Conservation (phyloP, 148 eudicot genomes). For the Polygonum aviculare region DNA sequence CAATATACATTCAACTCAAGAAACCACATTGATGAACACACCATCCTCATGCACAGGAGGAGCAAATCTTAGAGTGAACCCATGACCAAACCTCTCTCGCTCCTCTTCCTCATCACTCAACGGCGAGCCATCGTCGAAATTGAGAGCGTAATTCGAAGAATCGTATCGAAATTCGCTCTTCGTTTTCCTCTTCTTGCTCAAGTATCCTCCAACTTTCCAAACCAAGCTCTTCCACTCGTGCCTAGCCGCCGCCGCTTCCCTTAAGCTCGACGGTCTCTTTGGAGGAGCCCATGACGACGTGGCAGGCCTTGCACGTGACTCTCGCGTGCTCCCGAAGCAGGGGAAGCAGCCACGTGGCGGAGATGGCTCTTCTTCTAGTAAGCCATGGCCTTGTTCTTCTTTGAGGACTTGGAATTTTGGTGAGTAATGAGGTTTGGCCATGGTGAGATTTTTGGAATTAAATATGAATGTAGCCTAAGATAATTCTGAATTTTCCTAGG, state of each 20-base stretch:
- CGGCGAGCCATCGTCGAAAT: not conserved
- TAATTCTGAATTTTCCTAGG: not conserved
- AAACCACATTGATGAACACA: not conserved
- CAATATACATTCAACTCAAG: not conserved
- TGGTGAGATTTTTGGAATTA: not conserved
- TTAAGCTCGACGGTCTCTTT: not conserved
- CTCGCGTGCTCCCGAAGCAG: not conserved
- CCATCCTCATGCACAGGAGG: not conserved
- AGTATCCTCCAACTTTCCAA: not conserved
- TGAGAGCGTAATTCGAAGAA: not conserved
- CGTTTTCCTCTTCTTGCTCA: not conserved
- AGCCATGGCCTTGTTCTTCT: not conserved
- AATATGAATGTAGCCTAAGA: too few species aligned
- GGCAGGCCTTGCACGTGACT: not conserved
- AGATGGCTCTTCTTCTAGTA: not conserved
- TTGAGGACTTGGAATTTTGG: not conserved
- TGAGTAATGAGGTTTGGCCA: not conserved
- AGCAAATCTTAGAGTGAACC: not conserved
- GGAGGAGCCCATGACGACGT: not conserved
- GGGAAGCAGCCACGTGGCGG: not conserved
- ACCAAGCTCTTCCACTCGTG: not conserved
- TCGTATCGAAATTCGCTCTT: not conserved
- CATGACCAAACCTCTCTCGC: not conserved
- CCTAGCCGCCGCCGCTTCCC: not conserved
- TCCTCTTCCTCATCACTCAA: not conserved